Evolutionary conservation across 2,329 filamentous ascomycete species (phyloP), one percentile per base, ranked within the genome.

Genomic region (Penicillium sp.): DNA sequence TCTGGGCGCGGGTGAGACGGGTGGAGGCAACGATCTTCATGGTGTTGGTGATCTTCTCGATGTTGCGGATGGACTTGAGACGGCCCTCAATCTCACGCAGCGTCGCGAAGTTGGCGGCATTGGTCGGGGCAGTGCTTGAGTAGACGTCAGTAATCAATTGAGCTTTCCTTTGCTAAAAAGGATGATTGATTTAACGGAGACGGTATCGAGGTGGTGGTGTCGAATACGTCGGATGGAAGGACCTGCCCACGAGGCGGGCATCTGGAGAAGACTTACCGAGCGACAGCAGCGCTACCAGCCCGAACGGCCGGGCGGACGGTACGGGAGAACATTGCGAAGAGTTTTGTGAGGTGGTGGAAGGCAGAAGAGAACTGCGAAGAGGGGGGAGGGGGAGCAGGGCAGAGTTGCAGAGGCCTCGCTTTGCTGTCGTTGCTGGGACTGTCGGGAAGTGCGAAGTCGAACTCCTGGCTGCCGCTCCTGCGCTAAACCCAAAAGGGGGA

Each of bases 1-100:
- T 90, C 83, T 96, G 92, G 71, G 95, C 95, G 76, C 95, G 93
- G 81, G 88, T 97, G 79, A 99, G 91, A 88, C 98, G 98, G 82
- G 95, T 99, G 73, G 95, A 99, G 78, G 95, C 95, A 79, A 99
- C 95, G 75, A 99, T 96, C 88, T 99, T 99, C 95, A 99, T 99
- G 76, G 95, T 99, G 80, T 97, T 98, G 83, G 95, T 99, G 87
- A 99, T 99, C 87, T 99, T 99, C 86, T 98, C 93, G 82, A 99
- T 99, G 88, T 99, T 99, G 82, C 90, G 89, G 81, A 99, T 98
- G 76, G 95, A 99, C 90, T 99, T 99, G 82, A 98, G 90, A 80
- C 95, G 93, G 80, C 89, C 91, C 84, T 99, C 95, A 80, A 99
- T 99, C 84, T 99, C 95, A 84, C 95, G 94, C 73, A 99, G 92